These are phyloP conservation scores for Rhodamnia argentea DNA, from an alignment of 345 rosid species.

Conservation along the genomic window DNA sequence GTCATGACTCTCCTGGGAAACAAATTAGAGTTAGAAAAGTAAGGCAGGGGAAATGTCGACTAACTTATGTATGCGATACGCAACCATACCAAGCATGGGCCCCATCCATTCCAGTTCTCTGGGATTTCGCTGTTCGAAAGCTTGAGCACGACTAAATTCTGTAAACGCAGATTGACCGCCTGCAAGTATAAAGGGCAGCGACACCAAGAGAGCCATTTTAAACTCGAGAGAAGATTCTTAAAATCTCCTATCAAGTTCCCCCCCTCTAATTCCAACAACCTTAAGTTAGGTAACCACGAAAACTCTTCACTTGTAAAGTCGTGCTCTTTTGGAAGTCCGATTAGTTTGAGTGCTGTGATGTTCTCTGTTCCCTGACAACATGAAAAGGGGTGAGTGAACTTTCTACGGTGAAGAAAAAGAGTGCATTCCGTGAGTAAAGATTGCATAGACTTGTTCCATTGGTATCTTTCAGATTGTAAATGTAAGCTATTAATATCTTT, in stretches of 20 bases:
- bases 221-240: background rate
- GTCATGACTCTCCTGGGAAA: background rate
- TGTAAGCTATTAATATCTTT: background rate
- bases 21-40: background rate
- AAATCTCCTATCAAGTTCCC: background rate
- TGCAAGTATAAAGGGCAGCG: background rate
- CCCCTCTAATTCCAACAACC: background rate
- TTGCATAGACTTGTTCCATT: background rate
- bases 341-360: background rate
- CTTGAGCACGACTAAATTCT: background rate
- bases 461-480: background rate
- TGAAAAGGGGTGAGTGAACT: background rate
- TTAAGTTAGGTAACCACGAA: background rate
- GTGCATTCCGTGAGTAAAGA: background rate
- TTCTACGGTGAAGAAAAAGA: background rate
- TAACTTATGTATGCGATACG: rapidly evolving
- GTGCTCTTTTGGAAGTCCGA: background rate
- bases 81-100: background rate
- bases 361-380: background rate
- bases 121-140: background rate
- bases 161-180: background rate
- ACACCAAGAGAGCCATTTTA: background rate
- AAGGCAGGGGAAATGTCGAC: background rate
- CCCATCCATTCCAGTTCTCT: background rate
- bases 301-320: background rate